Conservation (phyloP, 768 basidiomycete species). For the Hygrocybe coccinea region DNA sequence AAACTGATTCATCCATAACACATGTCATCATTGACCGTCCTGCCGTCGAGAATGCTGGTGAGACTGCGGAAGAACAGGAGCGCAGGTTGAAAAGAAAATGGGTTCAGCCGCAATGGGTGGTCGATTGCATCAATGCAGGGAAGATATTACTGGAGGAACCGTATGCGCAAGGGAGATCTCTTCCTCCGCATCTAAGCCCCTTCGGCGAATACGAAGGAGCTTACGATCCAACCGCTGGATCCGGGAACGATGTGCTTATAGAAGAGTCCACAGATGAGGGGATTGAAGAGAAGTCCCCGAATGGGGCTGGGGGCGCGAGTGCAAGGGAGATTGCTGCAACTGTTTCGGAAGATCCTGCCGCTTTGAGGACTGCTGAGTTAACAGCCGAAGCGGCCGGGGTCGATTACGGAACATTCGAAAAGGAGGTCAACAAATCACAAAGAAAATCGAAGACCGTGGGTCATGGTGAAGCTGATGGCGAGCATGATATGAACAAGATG, state of each 20-base stretch:
- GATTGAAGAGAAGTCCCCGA: slow-evolving; percentile 25
- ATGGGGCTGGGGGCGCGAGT: background rate
- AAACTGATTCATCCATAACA: slow-evolving; percentile 79
- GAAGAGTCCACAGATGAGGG: slow-evolving; percentile 25
- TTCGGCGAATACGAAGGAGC: slow-evolving; percentile 81
- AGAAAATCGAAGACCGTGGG: slow-evolving; percentile 33
- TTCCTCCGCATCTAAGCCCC: slow-evolving; percentile 94
- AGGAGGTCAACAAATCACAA: slow-evolving; percentile 58
- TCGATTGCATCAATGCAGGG: slow-evolving; percentile 88
- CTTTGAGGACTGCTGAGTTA: slow-evolving; percentile 81
- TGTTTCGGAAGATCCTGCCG: slow-evolving; percentile 53
- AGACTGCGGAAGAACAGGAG: slow-evolving; percentile 55
- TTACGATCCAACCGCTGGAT: slow-evolving; percentile 57
- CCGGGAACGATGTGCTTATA: slow-evolving; percentile 31
- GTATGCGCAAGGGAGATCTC: slow-evolving; percentile 77
- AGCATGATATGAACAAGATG: slow-evolving; percentile 87
- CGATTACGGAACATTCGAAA: slow-evolving; percentile 74
- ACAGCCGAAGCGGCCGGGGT: slow-evolving; percentile 87
- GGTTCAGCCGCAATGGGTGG: slow-evolving; percentile 97
- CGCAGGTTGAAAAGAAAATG: slow-evolving; percentile 69
- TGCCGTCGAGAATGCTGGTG: slow-evolving; percentile 41
- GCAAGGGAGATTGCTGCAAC: slow-evolving; percentile 24
- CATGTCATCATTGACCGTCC: slow-evolving; percentile 96
- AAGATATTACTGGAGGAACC: slow-evolving; percentile 79
- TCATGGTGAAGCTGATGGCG: too few species aligned